Evolutionary conservation across 495 filamentous ascomycete species (phyloP), one percentile per base, ranked within the genome.

Genomic region (Filosporella fistucella): DNA sequence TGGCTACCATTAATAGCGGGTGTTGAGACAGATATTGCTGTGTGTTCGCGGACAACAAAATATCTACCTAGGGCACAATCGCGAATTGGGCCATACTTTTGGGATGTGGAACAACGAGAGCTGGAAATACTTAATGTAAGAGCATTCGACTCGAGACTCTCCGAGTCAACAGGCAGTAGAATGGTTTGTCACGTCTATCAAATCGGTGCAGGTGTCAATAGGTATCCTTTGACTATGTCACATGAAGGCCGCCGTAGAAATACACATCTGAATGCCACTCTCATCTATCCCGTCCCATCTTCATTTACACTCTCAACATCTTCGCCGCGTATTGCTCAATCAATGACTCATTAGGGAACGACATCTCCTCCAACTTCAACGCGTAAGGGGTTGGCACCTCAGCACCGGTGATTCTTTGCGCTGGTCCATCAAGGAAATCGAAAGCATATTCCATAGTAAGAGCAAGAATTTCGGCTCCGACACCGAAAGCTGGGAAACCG

Each of bases 401-500:
- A 49, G 93, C 91, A 68, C 91, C 93, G 46, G 89, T 95, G 58
- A 97, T 81, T 67, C 91, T 81, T 65, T 91, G 85, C 49, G 89
- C 93, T 32, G 93, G 93, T 54, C 88, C 87, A 53, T 95, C 84
- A 52, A 98, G 80, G 75, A 94, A 96, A 73, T 97, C 93, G 67
- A 97, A 98, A 49, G 82, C 91, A 67, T 96, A 97, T 70, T 98
- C 93, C 87, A 94, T 94, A 46, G 88, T 84, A 32, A 95, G 73
- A 37, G 93, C 93, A 29, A 98, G 76, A 59, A 98, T 86, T 74
- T 98, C 93, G 44, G 89, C 81, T 42, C 81, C 75, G 52, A 98
- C 89, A 59, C 93, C 93, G 60, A 89, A 96, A 62, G 85, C 84
- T 45, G 93, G 93, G 80, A 90, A 98, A 49, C 94, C 93, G 35